Conservation (phyloP, 257 asterid genomes). For the Ophiorrhiza pumila region DNA sequence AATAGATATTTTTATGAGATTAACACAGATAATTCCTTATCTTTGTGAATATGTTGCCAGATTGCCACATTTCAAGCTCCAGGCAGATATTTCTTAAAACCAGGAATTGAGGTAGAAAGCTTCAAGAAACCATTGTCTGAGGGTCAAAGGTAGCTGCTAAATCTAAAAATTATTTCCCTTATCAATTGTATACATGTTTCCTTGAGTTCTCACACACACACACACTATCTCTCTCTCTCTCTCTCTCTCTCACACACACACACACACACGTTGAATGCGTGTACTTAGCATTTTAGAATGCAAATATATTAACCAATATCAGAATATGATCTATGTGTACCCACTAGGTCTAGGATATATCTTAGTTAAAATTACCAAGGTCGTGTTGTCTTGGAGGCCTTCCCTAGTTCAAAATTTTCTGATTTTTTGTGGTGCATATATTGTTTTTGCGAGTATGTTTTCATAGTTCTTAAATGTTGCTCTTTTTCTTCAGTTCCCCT, state of each 20-base stretch:
- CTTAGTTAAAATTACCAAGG: neutral
- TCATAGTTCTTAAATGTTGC: conserved; percentile 9
- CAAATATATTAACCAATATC: neutral
- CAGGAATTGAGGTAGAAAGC: conserved; percentile 58
- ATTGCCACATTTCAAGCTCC: conserved; percentile 74
- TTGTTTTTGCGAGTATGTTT: neutral
- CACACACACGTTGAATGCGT: no score
- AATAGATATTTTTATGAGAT: conserved; percentile 12
- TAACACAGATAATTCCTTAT: conserved; percentile 5
- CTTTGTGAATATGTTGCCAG: conserved; percentile 39
- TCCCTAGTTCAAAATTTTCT: neutral
- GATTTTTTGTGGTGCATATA: neutral
- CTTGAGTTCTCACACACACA: neutral
- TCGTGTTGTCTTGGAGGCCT: neutral
- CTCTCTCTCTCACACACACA: neutral
- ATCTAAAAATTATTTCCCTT: neutral
- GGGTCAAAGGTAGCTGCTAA: conserved; percentile 60
- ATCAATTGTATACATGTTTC: neutral
- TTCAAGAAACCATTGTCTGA: conserved; percentile 52
- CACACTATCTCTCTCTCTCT: neutral
- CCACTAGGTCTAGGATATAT: neutral
- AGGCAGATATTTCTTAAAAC: conserved; percentile 80
- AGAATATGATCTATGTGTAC: neutral
- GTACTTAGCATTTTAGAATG: neutral
- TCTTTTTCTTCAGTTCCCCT: conserved; percentile 55